Base-by-base conservation (phyloP, 23 red algal genomes). In the Gracilaria caudata region DNA sequence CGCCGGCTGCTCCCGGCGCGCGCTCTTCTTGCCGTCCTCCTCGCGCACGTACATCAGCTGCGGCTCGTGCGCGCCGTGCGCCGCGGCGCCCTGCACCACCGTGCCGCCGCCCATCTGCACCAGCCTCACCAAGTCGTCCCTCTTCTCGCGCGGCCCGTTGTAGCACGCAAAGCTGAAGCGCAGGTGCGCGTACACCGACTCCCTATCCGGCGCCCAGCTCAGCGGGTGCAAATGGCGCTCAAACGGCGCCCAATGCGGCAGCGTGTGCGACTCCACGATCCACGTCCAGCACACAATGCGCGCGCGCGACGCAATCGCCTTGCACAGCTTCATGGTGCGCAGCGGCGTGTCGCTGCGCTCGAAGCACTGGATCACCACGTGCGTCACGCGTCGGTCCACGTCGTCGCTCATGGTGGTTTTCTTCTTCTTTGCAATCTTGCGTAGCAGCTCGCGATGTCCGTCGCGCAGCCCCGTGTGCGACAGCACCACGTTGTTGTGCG, bases 291-390 rank as follows among this genome's bases (percentile, higher is more conserved):
- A 89, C 70, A 89, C 23, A 53, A 89, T 89, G 8, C 68, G n/a
- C 23, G 57, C 55, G 10, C 60, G 45, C 9, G 36, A 51, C 11
- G 85, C 85, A 32, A 89, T 68, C 11, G 68, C 85, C 38, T 77
- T 75, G 73, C 85, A 89, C 72, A 89, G n/a, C 60, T 89, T 89
- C 85, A 89, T 89, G 10, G 85, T 89, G 7, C 85, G 39, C 14
- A 65, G 21, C 26, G 85, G 68, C 13, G 17, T 89, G 4, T 89
- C 85, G 2, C 3, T 39, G 3, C 45, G 36, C n/a, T 41, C 14
- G 1, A 30, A 37, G 4, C 64, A 68, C 8, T 73, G 36, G 17
- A 89, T 68, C 47, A 89, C 71, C 51, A 89, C 21, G 32, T 89
- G 73, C 8, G 68, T 89, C 7, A 89, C 85, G 40, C 56, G 46